phyloP scores from a whole-genome alignment of 2,329 filamentous ascomycete species.

The Camptophora hylomeconis region DNA sequence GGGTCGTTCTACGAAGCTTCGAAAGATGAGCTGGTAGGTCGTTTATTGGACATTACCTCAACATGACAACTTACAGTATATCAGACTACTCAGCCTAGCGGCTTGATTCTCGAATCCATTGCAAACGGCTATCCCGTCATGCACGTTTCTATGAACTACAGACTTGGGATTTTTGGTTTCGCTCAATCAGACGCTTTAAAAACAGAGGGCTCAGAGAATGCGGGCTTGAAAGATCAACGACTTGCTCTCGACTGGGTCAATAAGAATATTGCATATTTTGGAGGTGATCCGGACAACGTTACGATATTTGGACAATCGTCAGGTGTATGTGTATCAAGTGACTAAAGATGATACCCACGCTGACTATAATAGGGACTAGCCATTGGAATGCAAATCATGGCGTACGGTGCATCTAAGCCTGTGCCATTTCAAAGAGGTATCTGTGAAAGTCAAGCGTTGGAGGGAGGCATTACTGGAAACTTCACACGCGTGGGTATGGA shows the following conservation, averaged over 20 bases:
- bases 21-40: conserved; percentile 8
- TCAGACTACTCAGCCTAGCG: conserved; percentile 8
- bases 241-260: conserved; percentile 14
- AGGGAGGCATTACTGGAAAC: conserved; percentile 37
- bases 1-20: conserved; percentile 5
- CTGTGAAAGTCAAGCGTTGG: conserved; percentile 36
- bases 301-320: conserved; percentile 34
- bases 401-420: conserved; percentile 32
- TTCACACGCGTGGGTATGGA: conserved; percentile 37
- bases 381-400: conserved; percentile 36
- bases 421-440: conserved; percentile 35
- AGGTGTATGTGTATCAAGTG: conserved; percentile 20
- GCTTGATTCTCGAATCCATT: conserved; percentile 9
- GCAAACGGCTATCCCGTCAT: conserved; percentile 8
- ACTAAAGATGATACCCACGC: not conserved
- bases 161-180: conserved; percentile 26
- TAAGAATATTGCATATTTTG: conserved; percentile 15
- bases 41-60: too few species aligned
- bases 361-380: conserved; percentile 22
- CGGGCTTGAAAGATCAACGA: conserved; percentile 21
- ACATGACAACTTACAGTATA: too few species aligned
- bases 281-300: conserved; percentile 12
- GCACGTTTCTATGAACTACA: conserved; percentile 11
- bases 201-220: conserved; percentile 23
- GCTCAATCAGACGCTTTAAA: conserved; percentile 6